Conservation (phyloP, 2,329 filamentous ascomycete species). For the Cryphonectria parasitica region DNA sequence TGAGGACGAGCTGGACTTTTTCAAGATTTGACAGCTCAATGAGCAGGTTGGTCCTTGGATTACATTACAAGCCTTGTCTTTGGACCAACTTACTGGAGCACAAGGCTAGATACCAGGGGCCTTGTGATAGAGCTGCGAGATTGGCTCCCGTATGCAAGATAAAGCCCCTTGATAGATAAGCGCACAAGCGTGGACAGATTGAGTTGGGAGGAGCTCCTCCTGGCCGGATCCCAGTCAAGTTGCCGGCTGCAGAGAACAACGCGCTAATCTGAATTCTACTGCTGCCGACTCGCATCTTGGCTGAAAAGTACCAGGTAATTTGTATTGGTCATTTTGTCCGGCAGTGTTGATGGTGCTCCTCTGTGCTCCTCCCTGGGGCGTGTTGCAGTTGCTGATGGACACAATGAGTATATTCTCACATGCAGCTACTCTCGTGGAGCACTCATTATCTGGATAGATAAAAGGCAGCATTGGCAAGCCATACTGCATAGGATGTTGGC, state of each 20-base stretch:
- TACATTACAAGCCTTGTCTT: conserved; percentile 4
- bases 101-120: background rate
- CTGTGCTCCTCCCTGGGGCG: conserved; percentile 2
- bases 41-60: background rate
- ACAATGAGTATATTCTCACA: background rate
- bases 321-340: background rate
- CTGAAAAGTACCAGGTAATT: background rate
- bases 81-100: background rate
- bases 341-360: background rate
- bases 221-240: background rate
- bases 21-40: background rate
- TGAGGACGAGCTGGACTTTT: background rate
- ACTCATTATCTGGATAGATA: background rate
- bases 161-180: background rate
- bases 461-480: background rate
- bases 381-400: background rate
- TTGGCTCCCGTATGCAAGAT: background rate
- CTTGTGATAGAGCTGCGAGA: background rate
- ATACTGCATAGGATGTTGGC: background rate
- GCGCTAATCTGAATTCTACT: background rate
- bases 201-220: conserved; percentile 7
- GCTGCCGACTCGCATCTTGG: background rate
- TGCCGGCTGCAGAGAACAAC: background rate
- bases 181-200: background rate
- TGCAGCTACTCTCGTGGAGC: background rate